A percentile compares a stretch with the other conserved stretches of the same genome.
Evolutionary conservation across 371 early-diverging fungal genomes (phyloP).

Genomic region (Zopfochytrium polystomum): DNA sequence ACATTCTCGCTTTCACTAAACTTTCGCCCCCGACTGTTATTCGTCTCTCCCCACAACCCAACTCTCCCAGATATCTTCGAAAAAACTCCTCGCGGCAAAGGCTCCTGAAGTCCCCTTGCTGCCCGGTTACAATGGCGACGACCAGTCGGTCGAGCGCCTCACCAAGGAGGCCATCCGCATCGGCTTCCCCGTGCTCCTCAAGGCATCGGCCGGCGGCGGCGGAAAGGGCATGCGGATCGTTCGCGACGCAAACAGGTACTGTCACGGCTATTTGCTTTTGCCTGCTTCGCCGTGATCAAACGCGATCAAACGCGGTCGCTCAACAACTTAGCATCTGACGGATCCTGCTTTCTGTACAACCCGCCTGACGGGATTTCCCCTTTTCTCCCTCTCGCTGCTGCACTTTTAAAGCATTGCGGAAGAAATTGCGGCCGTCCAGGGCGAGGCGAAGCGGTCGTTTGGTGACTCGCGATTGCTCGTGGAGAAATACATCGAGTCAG

Average conservation of each 20-base stretch:
- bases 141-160: neutral
- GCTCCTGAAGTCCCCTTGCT: neutral
- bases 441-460: conserved; percentile 83
- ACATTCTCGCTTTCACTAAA: no score
- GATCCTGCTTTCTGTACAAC: no score
- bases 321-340: no score
- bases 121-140: neutral
- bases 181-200: conserved; percentile 98
- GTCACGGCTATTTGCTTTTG: no score
- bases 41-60: conserved; percentile 82
- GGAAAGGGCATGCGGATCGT: conserved; percentile 96
- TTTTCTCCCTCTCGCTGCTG: conserved; percentile 84
- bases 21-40: conserved; percentile 34
- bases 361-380: no score
- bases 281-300: conserved; percentile 65
- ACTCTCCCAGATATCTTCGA: conserved; percentile 86
- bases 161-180: conserved; percentile 79
- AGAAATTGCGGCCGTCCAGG: conserved; percentile 57
- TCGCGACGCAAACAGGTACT: conserved; percentile 52
- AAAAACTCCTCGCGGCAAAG: conserved; percentile 56
- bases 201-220: conserved; percentile 98
- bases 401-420: no score
- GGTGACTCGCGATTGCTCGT: conserved; percentile 87
- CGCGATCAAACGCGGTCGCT: conserved; percentile 76
- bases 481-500: conserved; percentile 90